Evolutionary conservation across 78 protist species (phyloP), one percentile per base, ranked within the genome.

Genomic region (Planoprotostelium fungivorum): DNA sequence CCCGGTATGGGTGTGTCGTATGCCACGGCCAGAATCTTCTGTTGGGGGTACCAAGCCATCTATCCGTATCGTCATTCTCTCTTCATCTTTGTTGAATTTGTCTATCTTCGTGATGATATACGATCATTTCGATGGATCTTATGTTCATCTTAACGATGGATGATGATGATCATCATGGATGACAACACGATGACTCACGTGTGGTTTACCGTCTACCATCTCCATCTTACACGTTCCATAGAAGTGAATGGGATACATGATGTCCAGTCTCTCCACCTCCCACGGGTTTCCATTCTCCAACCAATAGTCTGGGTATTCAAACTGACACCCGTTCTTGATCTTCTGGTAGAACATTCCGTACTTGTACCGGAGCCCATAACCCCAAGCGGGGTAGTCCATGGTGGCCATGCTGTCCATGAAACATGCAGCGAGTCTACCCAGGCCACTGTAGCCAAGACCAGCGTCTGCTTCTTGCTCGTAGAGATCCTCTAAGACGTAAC

Each of bases 381-480:
- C 98, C 96, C 92, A 91, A 5, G 96, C 98, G 1, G 99, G 99
- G 36, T 88, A 92, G 88, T 92, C 90, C 51, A 96, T 91, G 34
- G 99, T 96, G 1, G 99, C 98, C 92, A 97, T 84, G 16, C 98
- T 96, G 88, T 98, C 99, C 88, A 98, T 39, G 90, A 93, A 97
- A 88, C 99, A 98, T 0, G 99, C 99, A n/a, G 98, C 98, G 1
- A 96, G 84, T 37, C 97, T 92, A 63, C 96, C 99, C n/a, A 97
- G 96, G 38, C 99, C 99, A 1, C 99, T 99, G 93, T 98, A 97
- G 86, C 99, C 99, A 9, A 98, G 96, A 38, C 98, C 99, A 0
- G 99, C 99, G 73, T 98, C 99, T 29, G 85, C 87, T 91, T 98
- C 99, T 87, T 96, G 93, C 86, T 93, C 97, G 25, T 91, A 89